Conservation (phyloP, 2,329 filamentous ascomycete genomes). For the Fusarium sp. region DNA sequence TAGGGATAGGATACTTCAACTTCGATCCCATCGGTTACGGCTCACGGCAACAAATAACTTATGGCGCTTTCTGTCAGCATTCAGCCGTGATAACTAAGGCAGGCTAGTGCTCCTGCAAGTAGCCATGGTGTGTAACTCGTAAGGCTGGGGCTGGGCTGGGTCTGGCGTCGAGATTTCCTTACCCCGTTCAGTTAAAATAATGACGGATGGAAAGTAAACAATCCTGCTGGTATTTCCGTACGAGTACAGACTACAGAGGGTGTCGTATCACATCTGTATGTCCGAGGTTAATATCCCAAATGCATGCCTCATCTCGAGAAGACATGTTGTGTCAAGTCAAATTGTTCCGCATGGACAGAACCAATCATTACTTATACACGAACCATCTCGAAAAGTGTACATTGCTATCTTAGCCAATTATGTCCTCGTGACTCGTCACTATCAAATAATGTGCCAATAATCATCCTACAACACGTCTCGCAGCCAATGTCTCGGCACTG, state of each 20-base stretch:
- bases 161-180: neutral
- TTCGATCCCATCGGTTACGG: slow-evolving; percentile 3
- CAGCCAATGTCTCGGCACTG: slow-evolving; percentile 24
- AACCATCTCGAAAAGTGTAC: neutral
- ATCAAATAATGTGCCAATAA: too few species aligned
- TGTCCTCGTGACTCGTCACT: neutral
- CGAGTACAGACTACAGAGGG: neutral
- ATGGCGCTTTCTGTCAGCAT: neutral
- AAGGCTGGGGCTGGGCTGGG: neutral
- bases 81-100: neutral
- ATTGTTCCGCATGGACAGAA: too few species aligned
- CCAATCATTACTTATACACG: too few species aligned
- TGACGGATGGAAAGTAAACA: neutral
- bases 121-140: slow-evolving; percentile 3
- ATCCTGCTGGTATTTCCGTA: neutral
- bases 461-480: slow-evolving; percentile 9
- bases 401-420: slow-evolving; percentile 4
- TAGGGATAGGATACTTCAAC: neutral
- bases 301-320: too few species aligned
- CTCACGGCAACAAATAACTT: neutral
- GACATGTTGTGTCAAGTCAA: too few species aligned
- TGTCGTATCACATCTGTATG: neutral
- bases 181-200: neutral
- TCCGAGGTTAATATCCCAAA: neutral
- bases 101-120: slow-evolving; percentile 2